A percentile compares a stretch with the other conserved stretches of the same genome.
phyloP scores from a whole-genome alignment of 768 basidiomycete genomes.

The Agaricus blazei region DNA sequence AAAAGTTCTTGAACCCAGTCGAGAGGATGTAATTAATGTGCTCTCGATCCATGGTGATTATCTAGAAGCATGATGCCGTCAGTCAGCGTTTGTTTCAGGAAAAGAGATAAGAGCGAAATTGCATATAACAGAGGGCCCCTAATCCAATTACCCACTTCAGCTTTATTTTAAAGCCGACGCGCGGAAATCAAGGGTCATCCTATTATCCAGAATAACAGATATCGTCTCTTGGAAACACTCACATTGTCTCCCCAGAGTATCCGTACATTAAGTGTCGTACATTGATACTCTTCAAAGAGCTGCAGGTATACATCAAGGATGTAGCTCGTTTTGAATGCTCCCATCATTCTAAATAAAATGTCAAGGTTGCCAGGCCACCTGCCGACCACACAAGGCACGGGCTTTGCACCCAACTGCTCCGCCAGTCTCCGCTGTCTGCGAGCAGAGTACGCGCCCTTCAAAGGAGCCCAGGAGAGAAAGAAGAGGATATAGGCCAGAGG shows the following conservation, averaged over 20 bases:
- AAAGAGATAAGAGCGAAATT: no score
- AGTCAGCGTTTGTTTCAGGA: background rate
- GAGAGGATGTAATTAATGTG: conserved; percentile 61
- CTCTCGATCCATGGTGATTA: conserved; percentile 71
- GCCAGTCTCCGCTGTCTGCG: conserved; percentile 39
- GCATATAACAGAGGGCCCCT: no score
- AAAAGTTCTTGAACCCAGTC: conserved; percentile 64
- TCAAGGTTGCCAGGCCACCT: conserved; percentile 81
- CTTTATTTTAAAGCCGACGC: background rate
- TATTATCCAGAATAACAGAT: background rate
- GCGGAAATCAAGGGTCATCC: background rate
- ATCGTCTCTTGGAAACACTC: conserved; percentile 20
- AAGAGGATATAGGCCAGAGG: conserved; percentile 35
- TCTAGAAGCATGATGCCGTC: conserved; percentile 28
- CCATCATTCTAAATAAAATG: conserved; percentile 50
- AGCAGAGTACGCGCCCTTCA: conserved; percentile 28
- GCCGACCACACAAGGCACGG: conserved; percentile 54
- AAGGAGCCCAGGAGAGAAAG: conserved; percentile 34
- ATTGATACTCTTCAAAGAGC: conserved; percentile 65
- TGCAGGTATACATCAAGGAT: conserved; percentile 58
- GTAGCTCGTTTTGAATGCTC: conserved; percentile 54
- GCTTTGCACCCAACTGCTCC: conserved; percentile 40
- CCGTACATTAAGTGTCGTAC: conserved; percentile 63
- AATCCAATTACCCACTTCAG: no score
- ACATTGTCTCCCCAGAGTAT: conserved; percentile 70